phyloP scores from a whole-genome alignment of 1,284 basidiomycete genomes.

The Trichosporon sp. region DNA sequence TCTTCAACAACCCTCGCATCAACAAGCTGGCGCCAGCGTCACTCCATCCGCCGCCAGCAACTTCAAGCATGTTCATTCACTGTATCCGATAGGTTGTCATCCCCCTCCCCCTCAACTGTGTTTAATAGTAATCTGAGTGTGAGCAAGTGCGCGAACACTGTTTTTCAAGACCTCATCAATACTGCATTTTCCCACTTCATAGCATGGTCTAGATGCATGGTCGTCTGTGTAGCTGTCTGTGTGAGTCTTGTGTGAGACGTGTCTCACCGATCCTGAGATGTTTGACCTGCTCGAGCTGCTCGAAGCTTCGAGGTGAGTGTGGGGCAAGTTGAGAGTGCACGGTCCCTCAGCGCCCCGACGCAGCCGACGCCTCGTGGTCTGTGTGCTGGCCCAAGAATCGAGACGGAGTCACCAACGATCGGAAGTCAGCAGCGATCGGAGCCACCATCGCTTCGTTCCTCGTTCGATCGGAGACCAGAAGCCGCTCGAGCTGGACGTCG shows the following conservation, averaged over 20 bases:
- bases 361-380: not conserved
- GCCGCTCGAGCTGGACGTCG: too few species aligned
- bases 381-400: not conserved
- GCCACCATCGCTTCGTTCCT: too few species aligned
- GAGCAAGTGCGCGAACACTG: not conserved
- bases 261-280: not conserved
- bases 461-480: too few species aligned
- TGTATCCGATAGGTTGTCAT: not conserved
- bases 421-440: not conserved
- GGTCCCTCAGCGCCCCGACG: not conserved
- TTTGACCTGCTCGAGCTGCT: not conserved
- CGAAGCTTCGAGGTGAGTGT: not conserved
- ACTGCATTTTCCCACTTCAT: not conserved
- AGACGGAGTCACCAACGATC: not conserved
- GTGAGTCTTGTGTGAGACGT: too few species aligned
- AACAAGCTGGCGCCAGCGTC: not conserved
- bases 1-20: not conserved
- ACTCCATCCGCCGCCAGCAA: not conserved
- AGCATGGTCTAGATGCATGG: not conserved
- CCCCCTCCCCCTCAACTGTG: not conserved
- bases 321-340: not conserved
- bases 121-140: not conserved
- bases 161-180: not conserved
- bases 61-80: not conserved
- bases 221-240: slow-evolving; percentile 1